A percentile compares a stretch with the other conserved stretches of the same genome.
Conservation (phyloP, 2,329 filamentous ascomycete genomes). For the Calcarisporium arbuscula region DNA sequence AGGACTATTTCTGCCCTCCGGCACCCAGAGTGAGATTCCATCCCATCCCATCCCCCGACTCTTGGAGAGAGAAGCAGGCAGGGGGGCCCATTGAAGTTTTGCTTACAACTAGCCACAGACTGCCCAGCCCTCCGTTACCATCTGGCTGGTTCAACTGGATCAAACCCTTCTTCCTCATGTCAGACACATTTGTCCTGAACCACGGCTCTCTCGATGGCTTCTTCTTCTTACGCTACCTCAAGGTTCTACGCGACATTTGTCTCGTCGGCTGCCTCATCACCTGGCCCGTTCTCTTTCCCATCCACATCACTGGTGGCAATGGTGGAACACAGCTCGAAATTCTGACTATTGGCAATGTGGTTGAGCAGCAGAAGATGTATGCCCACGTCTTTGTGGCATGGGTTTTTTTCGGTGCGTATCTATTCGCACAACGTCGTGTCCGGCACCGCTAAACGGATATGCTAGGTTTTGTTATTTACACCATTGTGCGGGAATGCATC, state of each 20-base stretch:
- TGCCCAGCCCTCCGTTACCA: slow-evolving; percentile 54
- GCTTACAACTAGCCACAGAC: slow-evolving; percentile 25
- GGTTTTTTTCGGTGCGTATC: slow-evolving; percentile 54
- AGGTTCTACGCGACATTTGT: slow-evolving; percentile 71
- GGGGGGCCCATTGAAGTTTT: background rate
- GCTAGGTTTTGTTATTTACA: slow-evolving; percentile 79
- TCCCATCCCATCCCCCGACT: background rate
- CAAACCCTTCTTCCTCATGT: slow-evolving; percentile 56
- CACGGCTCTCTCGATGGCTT: slow-evolving; percentile 91
- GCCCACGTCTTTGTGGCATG: slow-evolving; percentile 77
- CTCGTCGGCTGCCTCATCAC: slow-evolving; percentile 78
- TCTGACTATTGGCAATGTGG: slow-evolving; percentile 72
- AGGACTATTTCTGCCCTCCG: slow-evolving; percentile 44
- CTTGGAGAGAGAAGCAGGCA: background rate
- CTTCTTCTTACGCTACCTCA: slow-evolving; percentile 70
- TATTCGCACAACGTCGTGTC: background rate
- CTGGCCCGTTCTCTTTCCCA: slow-evolving; percentile 78
- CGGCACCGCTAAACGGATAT: background rate
- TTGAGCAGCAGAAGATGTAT: slow-evolving; percentile 61
- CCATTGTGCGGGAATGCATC: slow-evolving; percentile 80
- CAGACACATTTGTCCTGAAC: slow-evolving; percentile 76
- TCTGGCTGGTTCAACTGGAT: slow-evolving; percentile 63
- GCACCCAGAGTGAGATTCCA: slow-evolving; percentile 28
- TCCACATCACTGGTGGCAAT: slow-evolving; percentile 78
- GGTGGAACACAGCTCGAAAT: slow-evolving; percentile 62